Base-by-base conservation (phyloP, 768 basidiomycete species). In the Cystoderma amianthinum region DNA sequence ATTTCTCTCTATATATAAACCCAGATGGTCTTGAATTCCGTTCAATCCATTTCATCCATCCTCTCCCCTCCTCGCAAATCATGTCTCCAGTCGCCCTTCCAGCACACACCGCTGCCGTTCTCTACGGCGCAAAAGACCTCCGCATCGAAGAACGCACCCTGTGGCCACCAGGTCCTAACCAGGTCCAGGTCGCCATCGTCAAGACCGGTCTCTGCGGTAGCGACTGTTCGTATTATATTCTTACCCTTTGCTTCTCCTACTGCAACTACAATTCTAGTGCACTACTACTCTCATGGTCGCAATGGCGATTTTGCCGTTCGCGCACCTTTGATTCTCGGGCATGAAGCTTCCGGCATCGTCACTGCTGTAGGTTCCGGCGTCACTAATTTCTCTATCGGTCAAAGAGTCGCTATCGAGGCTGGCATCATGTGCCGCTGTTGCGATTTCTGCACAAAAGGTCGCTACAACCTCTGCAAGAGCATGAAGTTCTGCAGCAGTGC, bases 221-320 rank as follows among this genome's bases (percentile, higher is more conserved):
- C 43, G 89, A 90, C 61, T 60, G 86, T 84, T 51, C 54, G 80
- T 71, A 20, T 32, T 40, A 21, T 37, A 38, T 38, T 23, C 21
- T 32, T 38, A 24, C 33, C 32, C 10, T 9, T n/a, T 5, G 13
- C 33, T 4, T 22, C n/a, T 35, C 17, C 32, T 34, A 10, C 5
- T 25, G n/a, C 41, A 6, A 21, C 32, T 35, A 17, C 17, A 51
- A n/a, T 15, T 32, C 7, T 25, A 94, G 91, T 94, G 7, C 94
- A 96, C 62, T 96, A 97, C 67, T 96, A 86, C 63, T 60, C 68
- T 22, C 82, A 92, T 52, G 92, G 86, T 16, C 78, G 89, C 32
- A 98, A 96, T 60, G 94, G 93, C 36, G 89, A 91, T 60, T 96
- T 94, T 64, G 83, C 80, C 38, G 71, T 96, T 47, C 84, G 79